Conservation (phyloP, 805 yeast genomes). For the Wickerhamiella azyma region DNA sequence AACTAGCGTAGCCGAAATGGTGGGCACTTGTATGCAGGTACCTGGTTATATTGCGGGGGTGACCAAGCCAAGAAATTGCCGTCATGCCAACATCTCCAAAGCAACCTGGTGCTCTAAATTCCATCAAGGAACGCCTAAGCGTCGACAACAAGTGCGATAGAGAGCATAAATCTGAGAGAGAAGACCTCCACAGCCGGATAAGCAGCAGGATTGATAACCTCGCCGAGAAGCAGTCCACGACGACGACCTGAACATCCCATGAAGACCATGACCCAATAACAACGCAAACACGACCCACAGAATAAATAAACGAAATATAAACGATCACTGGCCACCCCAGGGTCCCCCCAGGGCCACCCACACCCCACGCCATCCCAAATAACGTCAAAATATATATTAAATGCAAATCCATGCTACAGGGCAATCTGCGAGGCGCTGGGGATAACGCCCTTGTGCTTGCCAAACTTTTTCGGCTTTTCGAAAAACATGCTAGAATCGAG, state of each 20-base stretch:
- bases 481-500: constrained; percentile 7
- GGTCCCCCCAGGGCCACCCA: neutral
- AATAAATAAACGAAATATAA: too few species aligned
- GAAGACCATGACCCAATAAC: too few species aligned
- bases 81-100: neutral
- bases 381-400: neutral
- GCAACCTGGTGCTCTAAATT: neutral
- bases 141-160: neutral
- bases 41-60: neutral
- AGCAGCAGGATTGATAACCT: neutral
- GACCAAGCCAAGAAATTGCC: neutral
- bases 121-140: neutral
- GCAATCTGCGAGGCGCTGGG: constrained; percentile 6
- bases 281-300: too few species aligned
- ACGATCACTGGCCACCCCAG: too few species aligned
- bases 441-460: constrained; percentile 2
- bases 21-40: neutral
- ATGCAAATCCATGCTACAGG: neutral
- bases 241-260: too few species aligned
- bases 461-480: constrained; percentile 3
- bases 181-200: neutral
- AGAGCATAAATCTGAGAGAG: neutral
- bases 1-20: too few species aligned
- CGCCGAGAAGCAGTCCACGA: neutral
- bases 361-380: neutral